Conservation (phyloP, 2,329 filamentous ascomycete genomes). For the Colletotrichum shisoi region DNA sequence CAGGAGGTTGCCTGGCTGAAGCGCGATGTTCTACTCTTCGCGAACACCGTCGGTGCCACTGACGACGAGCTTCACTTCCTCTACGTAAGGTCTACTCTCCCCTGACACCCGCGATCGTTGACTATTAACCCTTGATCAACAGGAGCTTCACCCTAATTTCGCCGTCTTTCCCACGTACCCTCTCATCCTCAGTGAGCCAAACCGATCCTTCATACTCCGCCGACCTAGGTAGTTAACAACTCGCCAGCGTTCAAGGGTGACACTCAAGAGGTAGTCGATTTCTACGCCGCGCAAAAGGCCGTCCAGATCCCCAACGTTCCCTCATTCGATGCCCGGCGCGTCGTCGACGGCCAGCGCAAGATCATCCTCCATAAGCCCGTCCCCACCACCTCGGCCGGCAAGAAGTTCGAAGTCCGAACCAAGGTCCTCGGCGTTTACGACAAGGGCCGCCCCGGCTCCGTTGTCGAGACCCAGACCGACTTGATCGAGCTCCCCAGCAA, state of each 20-base stretch:
- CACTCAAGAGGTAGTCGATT: slow-evolving; percentile 80
- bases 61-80: slow-evolving; percentile 92
- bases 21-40: slow-evolving; percentile 88
- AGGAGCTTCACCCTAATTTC: slow-evolving; percentile 90
- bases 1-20: slow-evolving; percentile 83
- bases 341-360: slow-evolving; percentile 84
- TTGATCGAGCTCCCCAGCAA: slow-evolving; percentile 74
- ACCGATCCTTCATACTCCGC: not conserved
- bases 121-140: slow-evolving; percentile 10
- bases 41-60: slow-evolving; percentile 84
- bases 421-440: slow-evolving; percentile 88
- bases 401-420: slow-evolving; percentile 76
- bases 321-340: slow-evolving; percentile 75
- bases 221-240: slow-evolving; percentile 24
- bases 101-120: not conserved
- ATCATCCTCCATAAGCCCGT: slow-evolving; percentile 80
- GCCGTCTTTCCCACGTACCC: slow-evolving; percentile 89
- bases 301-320: slow-evolving; percentile 78
- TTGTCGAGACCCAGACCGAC: slow-evolving; percentile 79
- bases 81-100: slow-evolving; percentile 67
- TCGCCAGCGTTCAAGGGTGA: slow-evolving; percentile 75
- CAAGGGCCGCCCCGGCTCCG: slow-evolving; percentile 83
- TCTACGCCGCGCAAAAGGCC: slow-evolving; percentile 74
- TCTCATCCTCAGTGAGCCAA: slow-evolving; percentile 73
- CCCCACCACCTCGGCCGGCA: slow-evolving; percentile 73